Evolutionary conservation across 106 monocot species (phyloP), one percentile per base, ranked within the genome.

Genomic region (Apostasia shenzhenica): DNA sequence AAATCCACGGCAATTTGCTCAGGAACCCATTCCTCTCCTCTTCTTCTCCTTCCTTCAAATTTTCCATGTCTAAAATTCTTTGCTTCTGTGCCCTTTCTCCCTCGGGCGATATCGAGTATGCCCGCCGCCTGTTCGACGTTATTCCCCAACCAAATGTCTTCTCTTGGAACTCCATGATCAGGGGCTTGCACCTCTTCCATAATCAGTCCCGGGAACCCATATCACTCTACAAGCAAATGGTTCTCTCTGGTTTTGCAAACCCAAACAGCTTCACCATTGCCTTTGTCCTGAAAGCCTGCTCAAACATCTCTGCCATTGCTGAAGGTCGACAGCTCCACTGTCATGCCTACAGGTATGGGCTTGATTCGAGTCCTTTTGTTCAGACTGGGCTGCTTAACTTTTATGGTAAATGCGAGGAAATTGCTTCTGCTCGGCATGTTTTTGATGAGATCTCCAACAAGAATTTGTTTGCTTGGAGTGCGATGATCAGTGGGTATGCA

Each of bases 401-500:
- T 41, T 99, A 93, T 59, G 92, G 87, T 0, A 99, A 93, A 47
- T 93, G 86, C 3, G 97, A 92, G 59, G 79, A 85, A 43, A 77
- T 93, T 53, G 39, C 5, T 8, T 37, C 49, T 45, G 89, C 97
- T 7, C 63, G 81, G n/a, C 69, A 2, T 26, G 75, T 93, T 10
- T 99, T 99, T 48, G 83, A 88, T 69, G 93, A 76, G 42, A 85
- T 85, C 59, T 69, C 55, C 7, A 81, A 83, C 6, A 99, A 68
- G 87, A 92, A 90, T 85, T 77, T 90, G 78, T 56, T 92, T 13
- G 84, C 78, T 6, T 90, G 92, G 97, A 99, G 92, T 60, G 81
- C 87, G 14, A 92, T 99, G 92, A 99, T 99, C 45, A 75, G 87
- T 57, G 92, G 92, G 65, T 99, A 90, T 61, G 70, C 92, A 5